Evolutionary conservation across 139 green algal genomes (phyloP).

Genomic region (Chlorella sp.): DNA sequence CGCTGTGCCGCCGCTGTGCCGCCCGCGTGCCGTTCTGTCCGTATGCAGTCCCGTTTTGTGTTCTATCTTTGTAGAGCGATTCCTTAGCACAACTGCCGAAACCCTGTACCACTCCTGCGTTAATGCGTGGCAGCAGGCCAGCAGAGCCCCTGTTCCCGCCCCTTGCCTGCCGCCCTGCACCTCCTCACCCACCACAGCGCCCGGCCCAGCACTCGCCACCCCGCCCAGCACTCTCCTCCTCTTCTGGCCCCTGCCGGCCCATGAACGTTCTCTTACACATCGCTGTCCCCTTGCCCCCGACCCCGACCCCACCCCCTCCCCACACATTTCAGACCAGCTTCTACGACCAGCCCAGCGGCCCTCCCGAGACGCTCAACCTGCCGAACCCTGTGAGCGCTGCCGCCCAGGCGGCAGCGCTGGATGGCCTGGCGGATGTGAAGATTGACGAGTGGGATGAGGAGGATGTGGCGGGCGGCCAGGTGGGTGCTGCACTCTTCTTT

Average conservation of each 20-base stretch:
- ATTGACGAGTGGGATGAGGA: not conserved
- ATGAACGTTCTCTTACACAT: no score
- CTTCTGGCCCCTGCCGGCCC: not conserved
- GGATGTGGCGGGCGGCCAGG: not conserved
- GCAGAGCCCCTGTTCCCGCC: no score
- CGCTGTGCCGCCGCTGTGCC: not conserved
- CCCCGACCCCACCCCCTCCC: not conserved
- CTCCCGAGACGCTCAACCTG: not conserved
- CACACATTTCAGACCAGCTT: conserved; percentile 1
- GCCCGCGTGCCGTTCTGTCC: no score
- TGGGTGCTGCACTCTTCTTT: not conserved
- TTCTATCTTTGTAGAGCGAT: no score
- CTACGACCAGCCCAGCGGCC: conserved; percentile 1
- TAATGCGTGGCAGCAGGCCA: no score
- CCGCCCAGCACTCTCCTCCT: not conserved
- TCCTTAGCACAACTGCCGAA: no score
- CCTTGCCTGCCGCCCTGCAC: no score
- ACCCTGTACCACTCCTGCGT: not conserved
- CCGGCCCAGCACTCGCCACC: not conserved
- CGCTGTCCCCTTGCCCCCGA: not conserved
- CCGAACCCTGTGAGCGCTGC: not conserved
- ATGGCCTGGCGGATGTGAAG: not conserved
- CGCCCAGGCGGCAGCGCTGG: not conserved
- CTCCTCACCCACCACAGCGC: no score
- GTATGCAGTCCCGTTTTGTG: no score